A percentile compares a stretch with the other conserved stretches of the same genome.
These are phyloP conservation scores for Lithohypha guttulata DNA, from an alignment of 2,329 filamentous ascomycete genomes.

Conservation along the genomic window DNA sequence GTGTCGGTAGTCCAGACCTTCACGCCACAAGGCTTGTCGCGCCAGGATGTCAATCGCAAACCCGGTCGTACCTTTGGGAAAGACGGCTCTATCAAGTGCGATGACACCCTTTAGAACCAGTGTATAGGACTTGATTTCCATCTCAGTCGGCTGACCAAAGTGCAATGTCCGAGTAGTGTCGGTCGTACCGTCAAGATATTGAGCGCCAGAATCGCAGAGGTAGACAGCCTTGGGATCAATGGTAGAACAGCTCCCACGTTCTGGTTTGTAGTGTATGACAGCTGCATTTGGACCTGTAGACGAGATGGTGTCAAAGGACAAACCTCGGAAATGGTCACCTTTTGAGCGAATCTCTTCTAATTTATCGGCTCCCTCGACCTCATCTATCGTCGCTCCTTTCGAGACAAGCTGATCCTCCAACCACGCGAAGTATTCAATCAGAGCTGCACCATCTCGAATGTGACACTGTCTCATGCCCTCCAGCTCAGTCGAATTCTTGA, in stretches of 20 bases:
- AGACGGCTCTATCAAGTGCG: constrained; percentile 71
- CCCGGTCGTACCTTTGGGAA: constrained; percentile 89
- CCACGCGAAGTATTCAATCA: constrained; percentile 94
- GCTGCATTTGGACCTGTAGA: constrained; percentile 88
- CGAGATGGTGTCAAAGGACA: constrained; percentile 93
- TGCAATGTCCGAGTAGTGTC: constrained; percentile 91
- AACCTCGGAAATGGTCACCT: constrained; percentile 67
- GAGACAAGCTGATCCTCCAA: constrained; percentile 75
- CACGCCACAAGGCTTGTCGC: constrained; percentile 83
- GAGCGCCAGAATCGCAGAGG: constrained; percentile 93
- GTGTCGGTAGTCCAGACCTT: constrained; percentile 89
- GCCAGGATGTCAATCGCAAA: constrained; percentile 84
- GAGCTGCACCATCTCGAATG: constrained; percentile 79
- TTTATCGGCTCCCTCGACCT: constrained; percentile 86
- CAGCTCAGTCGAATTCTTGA: constrained; percentile 85
- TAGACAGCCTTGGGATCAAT: constrained; percentile 84
- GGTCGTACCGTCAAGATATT: constrained; percentile 90
- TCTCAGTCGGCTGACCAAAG: constrained; percentile 71
- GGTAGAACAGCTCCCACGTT: constrained; percentile 65
- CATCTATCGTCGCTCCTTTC: constrained; percentile 65
- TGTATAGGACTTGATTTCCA: constrained; percentile 83
- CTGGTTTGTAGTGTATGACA: constrained; percentile 90
- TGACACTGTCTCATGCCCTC: constrained; percentile 92
- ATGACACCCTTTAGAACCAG: constrained; percentile 92
- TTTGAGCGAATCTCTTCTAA: constrained; percentile 54